Conservation (phyloP, 331 rosid species). For the Pyrus hybrid region DNA sequence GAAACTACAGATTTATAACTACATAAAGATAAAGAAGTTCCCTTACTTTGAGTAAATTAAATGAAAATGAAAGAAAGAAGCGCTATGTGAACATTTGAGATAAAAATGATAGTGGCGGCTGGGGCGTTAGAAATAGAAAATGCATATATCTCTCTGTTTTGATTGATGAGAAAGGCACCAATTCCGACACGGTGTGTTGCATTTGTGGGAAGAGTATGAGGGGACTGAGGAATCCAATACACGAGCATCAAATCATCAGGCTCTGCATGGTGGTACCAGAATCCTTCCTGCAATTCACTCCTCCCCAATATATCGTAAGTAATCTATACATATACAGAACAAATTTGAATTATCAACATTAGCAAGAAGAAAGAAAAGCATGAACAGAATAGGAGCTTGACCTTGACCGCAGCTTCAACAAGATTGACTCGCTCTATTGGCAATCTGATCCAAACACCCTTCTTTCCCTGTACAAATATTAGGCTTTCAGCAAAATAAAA, state of each 20-base stretch:
- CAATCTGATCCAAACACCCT: slow-evolving; percentile 74
- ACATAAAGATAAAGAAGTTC: background rate
- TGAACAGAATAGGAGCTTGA: slow-evolving; percentile 5
- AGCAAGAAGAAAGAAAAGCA: background rate
- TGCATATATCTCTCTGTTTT: slow-evolving; percentile 55
- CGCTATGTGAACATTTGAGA: background rate
- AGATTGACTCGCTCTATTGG: slow-evolving; percentile 64
- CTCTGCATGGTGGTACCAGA: slow-evolving; percentile 92
- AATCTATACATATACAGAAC: background rate
- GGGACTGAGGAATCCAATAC: slow-evolving; percentile 58
- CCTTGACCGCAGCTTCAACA: slow-evolving; percentile 66
- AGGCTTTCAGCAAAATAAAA: too few relatives aligned
- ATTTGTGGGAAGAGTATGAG: slow-evolving; percentile 59
- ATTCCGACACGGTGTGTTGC: slow-evolving; percentile 75
- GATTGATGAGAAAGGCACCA: slow-evolving; percentile 64
- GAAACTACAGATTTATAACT: background rate
- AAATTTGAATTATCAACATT: background rate
- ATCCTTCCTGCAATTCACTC: slow-evolving; percentile 55
- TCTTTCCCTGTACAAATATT: slow-evolving; percentile 49
- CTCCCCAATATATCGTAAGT: background rate
- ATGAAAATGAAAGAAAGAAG: background rate
- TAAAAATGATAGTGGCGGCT: background rate
- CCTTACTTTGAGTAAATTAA: background rate
- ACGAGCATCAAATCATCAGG: slow-evolving; percentile 77
- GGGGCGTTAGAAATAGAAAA: background rate